Evolutionary conservation across 495 filamentous ascomycete species (phyloP), one percentile per base, ranked within the genome.

Genomic region (Achaetomiella virescens): DNA sequence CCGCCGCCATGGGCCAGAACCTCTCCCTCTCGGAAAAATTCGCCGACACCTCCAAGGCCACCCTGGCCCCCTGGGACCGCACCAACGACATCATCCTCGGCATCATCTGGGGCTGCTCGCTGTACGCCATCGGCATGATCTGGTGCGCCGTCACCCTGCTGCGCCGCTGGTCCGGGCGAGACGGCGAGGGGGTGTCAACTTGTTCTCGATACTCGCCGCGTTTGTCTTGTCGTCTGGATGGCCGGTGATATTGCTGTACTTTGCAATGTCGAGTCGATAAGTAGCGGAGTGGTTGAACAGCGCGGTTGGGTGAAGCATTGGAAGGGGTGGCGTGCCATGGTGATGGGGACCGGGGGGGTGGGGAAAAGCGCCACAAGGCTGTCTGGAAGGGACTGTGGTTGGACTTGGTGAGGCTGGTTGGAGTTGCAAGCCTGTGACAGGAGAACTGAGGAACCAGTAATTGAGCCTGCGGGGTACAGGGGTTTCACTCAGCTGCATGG

Each of bases 91-190:
- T 68, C 48, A 58, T 72, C 46, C 47, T 73, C 31, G 70, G 59
- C 52, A n/a, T 66, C 37, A 10, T 41, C 38, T 73, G 70, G 70
- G 58, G 46, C 29, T 35, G 56, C 41, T 61, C 53, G 24, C 18
- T 63, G 48, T 73, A 73, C 58, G 67, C 52, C 59, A 62, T 71
- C 50, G 69, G 55, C 59, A 67, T 69, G 61, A 68, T 73, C 59
- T 69, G 54, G 38, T 64, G 60, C 57, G 65, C 67, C 43, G 52
- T 69, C 42, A 47, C 31, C 31, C 66, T 73, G 35, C 47, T 73
- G 33, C 52, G 54, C 44, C 64, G 70, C 2, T 73, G 70, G 70
- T 36, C 64, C 11, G 66, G 70, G 1, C 53, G 57, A 10, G 37
- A 66, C 37, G 61, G 60, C 10, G 68, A 71, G 22, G 51, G 56